Base-by-base conservation (phyloP, 306 rosid genomes). In the Prunus armeniaca region DNA sequence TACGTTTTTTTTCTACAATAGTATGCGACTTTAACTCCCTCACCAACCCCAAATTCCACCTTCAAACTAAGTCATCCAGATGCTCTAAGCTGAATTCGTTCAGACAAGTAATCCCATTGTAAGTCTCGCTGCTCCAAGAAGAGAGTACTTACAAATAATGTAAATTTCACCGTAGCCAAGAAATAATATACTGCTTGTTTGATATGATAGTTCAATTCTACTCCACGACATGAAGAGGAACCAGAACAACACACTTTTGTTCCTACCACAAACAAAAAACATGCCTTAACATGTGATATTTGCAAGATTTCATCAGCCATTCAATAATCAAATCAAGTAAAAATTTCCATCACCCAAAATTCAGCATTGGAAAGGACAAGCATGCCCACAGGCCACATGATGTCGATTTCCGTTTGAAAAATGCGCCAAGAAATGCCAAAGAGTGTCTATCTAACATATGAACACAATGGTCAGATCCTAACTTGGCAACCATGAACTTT, bases 281-380 rank as follows among this genome's bases (percentile, higher is more conserved):
- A 2, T 3, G 12, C 1, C 10, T 3, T 11, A 28, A 58, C 28
- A 5, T 12, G 12, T 12, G 64, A n/a, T n/a, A 55, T 55, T 55
- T 55, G 19, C 52, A 49, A 11, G 61, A 9, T 28, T 50, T 60
- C 74, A 2, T 30, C 12, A 52, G 52, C 2, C 30, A 3, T 34
- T 74, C 18, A 20, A 75, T 65, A 43, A 76, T 22, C 27, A 52
- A 45, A 76, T 38, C 65, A 66, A 54, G 66, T 38, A 52, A 66
- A 54, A 34, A 5, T 65, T 19, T 25, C 45, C 17, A 55, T 27
- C 9, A 54, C 49, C 43, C 24, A 17, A n/a, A 32, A 25, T 25
- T 24, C 6, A 60, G 79, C 49, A 19, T 27, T 7, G 57, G 11
- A 27, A 43, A 17, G 25, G 47, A 20, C 62, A 67, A 54, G 73